Base-by-base conservation (phyloP, 495 filamentous ascomycete genomes). In the Lentithecium fluviatile region DNA sequence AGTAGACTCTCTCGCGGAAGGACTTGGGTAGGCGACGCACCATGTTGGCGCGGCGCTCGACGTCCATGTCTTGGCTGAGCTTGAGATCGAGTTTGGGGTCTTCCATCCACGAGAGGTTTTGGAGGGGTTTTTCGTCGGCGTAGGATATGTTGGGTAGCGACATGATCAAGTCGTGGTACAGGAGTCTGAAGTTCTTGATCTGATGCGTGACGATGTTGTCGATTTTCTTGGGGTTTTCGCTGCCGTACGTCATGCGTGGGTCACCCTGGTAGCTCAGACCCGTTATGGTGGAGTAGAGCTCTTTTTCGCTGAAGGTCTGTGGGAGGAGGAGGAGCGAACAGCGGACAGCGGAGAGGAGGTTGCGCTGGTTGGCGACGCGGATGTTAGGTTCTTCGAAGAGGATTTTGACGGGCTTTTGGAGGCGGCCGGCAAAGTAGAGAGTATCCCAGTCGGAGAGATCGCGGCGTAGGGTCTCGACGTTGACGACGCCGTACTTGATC, bases 361-460 rank as follows among this genome's bases (percentile, higher is more conserved):
- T 98, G 73, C 94, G 85, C 71, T 97, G 95, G 71, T 97, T 97
- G 5, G 94, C 89, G 20, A 96, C 79, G 17, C 92, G 89, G 34
- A 98, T 89, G 50, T 85, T 83, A 1, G 95, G 88, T 68, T 97
- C 90, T 65, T 98, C 94, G 20, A 91, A 87, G 5, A 98, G 82
- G 65, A 97, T 98, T 75, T 97, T 97, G 66, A 97, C 94, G 0
- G 94, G 94, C 70, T 98, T 98, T 32, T 98, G 94, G 42, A 98
- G 76, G 40, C 94, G 89, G 1, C 94, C 94, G 21, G 94, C 94
- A 24, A 98, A 81, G 71, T 97, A 98, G 40, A 98, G 77, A 0
- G 89, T 96, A 52, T 92, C 84, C 94, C 94, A 98, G 63, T 89
- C 81, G 19, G 81, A 86, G 48, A 98, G 81, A 70, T 98, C 94